These are phyloP conservation scores for Allium sativum DNA, from an alignment of 106 monocot genomes.

Conservation along the genomic window DNA sequence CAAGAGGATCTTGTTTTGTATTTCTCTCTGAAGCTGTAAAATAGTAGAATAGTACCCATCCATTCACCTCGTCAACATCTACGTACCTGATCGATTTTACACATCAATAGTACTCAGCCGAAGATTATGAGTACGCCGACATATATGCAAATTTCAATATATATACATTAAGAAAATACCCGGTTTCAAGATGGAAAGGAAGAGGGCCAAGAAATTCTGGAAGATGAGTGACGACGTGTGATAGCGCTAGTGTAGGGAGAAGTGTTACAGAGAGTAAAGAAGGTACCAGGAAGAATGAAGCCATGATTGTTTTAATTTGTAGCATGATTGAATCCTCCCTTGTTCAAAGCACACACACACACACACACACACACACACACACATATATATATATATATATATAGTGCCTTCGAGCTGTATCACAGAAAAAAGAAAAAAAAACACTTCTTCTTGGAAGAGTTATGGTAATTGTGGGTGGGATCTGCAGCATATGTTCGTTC, in stretches of 20 bases:
- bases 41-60: slow-evolving; percentile 48
- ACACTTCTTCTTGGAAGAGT: too few species aligned
- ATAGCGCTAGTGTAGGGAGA: not conserved
- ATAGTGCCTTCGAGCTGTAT: too few species aligned
- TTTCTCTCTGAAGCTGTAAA: slow-evolving; percentile 52
- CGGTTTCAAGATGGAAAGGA: slow-evolving; percentile 41
- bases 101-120: not conserved
- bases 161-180: slow-evolving; percentile 27
- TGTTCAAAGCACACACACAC: too few species aligned
- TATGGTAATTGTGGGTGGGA: too few species aligned
- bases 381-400: too few species aligned
- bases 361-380: too few species aligned
- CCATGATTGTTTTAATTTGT: not conserved
- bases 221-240: slow-evolving; percentile 10
- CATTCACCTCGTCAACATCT: slow-evolving; percentile 25
- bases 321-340: too few species aligned
- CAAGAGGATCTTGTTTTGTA: slow-evolving; percentile 39
- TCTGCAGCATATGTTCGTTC: too few species aligned
- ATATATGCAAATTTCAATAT: too few species aligned
- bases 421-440: too few species aligned
- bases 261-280: not conserved
- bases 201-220: slow-evolving; percentile 50
- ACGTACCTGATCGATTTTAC: slow-evolving; percentile 29
- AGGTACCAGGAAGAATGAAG: not conserved
- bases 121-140: too few species aligned